Percentiles rank a stretch among this genome's conserved stretches.
Evolutionary conservation across 371 early-diverging fungal species (phyloP).

Genomic region (Mucor mucedo): DNA sequence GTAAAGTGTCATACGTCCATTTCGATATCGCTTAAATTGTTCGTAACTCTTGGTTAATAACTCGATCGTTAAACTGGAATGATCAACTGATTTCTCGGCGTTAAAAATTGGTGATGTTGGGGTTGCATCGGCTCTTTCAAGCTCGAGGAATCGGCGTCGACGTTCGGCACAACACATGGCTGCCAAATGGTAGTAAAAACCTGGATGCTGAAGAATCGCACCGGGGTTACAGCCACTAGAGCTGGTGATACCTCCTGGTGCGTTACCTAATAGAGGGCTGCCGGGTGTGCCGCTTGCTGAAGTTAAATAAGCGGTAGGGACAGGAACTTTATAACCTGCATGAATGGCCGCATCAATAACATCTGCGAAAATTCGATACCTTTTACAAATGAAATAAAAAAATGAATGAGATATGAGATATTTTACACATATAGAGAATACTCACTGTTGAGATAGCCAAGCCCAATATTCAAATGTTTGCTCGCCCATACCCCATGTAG

Average conservation of each 20-base stretch:
- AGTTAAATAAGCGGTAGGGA: conserved; percentile 51
- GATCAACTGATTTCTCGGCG: conserved; percentile 64
- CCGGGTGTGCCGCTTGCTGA: conserved; percentile 21
- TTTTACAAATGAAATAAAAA: conserved; percentile 8
- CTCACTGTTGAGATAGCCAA: conserved; percentile 81
- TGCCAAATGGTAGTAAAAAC: conserved; percentile 83
- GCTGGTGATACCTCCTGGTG: background rate
- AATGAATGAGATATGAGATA: background rate
- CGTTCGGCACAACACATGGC: conserved; percentile 80
- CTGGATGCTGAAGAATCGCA: conserved; percentile 82
- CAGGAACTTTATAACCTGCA: conserved; percentile 70
- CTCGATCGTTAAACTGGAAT: conserved; percentile 75
- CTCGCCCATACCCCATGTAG: conserved; percentile 62
- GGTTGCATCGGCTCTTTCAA: conserved; percentile 37
- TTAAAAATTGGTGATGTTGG: conserved; percentile 10
- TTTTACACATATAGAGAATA: background rate
- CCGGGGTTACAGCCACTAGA: conserved; percentile 57
- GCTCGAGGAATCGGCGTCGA: conserved; percentile 59
- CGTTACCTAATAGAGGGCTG: conserved; percentile 30
- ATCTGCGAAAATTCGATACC: conserved; percentile 79
- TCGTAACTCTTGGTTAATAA: conserved; percentile 87
- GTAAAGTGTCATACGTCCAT: conserved; percentile 81
- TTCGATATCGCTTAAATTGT: conserved; percentile 77
- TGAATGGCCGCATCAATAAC: conserved; percentile 73
- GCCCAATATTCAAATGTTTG: conserved; percentile 83